Percentiles rank a stretch among this genome's conserved stretches.
phyloP scores from a whole-genome alignment of 306 rosid genomes.

The Betula pendula region DNA sequence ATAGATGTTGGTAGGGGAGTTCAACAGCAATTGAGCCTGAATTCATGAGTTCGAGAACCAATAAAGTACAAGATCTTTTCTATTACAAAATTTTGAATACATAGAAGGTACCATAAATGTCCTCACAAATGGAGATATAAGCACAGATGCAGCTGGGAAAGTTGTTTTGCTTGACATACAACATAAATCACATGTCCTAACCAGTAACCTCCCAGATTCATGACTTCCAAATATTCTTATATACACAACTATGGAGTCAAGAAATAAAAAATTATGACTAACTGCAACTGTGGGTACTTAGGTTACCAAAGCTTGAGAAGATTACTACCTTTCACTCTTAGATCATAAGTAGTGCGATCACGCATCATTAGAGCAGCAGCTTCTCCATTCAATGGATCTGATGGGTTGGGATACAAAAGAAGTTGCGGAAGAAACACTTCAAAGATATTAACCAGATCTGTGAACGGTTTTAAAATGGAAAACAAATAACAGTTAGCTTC shows the following conservation, averaged over 20 bases:
- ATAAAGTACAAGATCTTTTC: neutral
- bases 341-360: constrained; percentile 68
- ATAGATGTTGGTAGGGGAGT: neutral
- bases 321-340: constrained; percentile 73
- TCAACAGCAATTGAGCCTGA: neutral
- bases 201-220: constrained; percentile 3
- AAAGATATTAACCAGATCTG: constrained; percentile 86
- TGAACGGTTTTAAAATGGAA: constrained; percentile 5
- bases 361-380: constrained; percentile 90
- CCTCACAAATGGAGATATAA: neutral
- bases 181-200: constrained; percentile 4
- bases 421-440: constrained; percentile 95
- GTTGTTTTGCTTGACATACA: neutral
- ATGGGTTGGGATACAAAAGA: constrained; percentile 86
- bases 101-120: neutral
- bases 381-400: constrained; percentile 82
- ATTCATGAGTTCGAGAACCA: neutral
- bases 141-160: neutral
- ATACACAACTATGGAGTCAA: neutral
- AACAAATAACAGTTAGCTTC: constrained; percentile 18
- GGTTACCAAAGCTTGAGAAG: constrained; percentile 19
- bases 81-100: no score
- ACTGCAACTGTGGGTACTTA: neutral
- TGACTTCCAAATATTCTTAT: constrained; percentile 3
- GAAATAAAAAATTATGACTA: constrained; percentile 5